phyloP scores from a whole-genome alignment of 768 basidiomycete species.

The Mycena maculata region DNA sequence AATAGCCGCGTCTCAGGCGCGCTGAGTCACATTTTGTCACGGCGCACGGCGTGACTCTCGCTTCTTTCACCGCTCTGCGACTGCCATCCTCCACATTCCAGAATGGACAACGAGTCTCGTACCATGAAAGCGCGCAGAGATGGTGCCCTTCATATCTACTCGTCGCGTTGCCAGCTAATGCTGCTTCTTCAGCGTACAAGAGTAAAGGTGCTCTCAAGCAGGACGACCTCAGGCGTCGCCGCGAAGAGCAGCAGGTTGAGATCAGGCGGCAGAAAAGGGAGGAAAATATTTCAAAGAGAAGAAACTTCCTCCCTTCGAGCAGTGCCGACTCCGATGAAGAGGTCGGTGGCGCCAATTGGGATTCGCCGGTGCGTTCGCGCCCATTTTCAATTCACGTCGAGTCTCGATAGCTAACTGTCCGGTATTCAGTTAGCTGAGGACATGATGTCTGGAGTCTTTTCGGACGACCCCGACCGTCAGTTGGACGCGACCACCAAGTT shows the following conservation, averaged over 20 bases:
- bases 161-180: constrained; percentile 48
- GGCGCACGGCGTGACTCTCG: constrained; percentile 32
- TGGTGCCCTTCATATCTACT: constrained; percentile 56
- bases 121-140: constrained; percentile 81
- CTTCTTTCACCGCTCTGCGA: constrained; percentile 39
- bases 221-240: constrained; percentile 94
- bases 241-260: constrained; percentile 99
- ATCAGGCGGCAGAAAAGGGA: constrained; percentile 98
- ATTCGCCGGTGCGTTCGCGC: constrained; percentile 72
- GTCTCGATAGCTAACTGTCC: constrained; percentile 28
- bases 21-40: constrained; percentile 1
- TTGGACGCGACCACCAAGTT: constrained; percentile 98
- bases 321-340: constrained; percentile 94
- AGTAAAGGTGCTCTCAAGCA: constrained; percentile 89
- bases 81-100: constrained; percentile 34
- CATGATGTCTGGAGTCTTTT: constrained; percentile 95
- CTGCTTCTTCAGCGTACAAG: constrained; percentile 82
- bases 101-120: constrained; percentile 69
- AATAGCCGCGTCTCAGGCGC: neutral
- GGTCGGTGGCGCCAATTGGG: constrained; percentile 74
- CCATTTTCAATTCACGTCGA: constrained; percentile 21
- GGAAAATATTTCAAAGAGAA: constrained; percentile 97
- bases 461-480: constrained; percentile 90
- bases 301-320: constrained; percentile 87
- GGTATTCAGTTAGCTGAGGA: constrained; percentile 78